Base-by-base conservation (phyloP, 2,329 filamentous ascomycete species). In the Coniochaeta sp. region DNA sequence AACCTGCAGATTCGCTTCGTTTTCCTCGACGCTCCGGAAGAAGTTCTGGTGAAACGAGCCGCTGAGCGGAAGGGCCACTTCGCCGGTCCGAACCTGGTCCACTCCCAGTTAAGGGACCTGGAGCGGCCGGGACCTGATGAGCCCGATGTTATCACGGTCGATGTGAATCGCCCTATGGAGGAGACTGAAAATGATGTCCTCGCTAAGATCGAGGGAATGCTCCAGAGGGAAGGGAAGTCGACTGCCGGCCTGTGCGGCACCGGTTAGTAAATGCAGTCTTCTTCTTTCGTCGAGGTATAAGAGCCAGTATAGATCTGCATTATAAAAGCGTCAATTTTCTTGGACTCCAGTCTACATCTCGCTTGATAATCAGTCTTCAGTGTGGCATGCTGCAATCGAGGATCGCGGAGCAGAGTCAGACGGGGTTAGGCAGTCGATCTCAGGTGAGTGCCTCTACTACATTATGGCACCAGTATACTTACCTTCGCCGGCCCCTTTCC, bases 11-110 rank as follows among this genome's bases (percentile, higher is more conserved):
- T 92, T 34, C 86, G 91, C 68, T 92, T 92, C 64, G 79, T 92
- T 56, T 91, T 89, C 70, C 81, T 93, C 24, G 80, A 82, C 61
- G 87, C 88, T 1, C 77, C 79, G 38, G 86, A 90, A 70, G 78
- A 82, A 34, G 78, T 83, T 4, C 77, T 92, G 19, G 74, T 88
- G 62, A 74, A 82, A 61, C 79, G 89, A 2, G 87, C 91, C 7
- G 77, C 75, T 56, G 79, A 78, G 32, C 78, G 89, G 56, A 74
- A 88, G 69, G 83, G 83, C 4, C 89, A 93, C 67, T 93, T 89
- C 70, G 91, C 91, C 82, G 89, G 89, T 71, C 83, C 85, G 55
- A 79, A 80, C 54, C 89, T 92, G 85, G 88, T 93, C 12, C 80
- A 83, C 62, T 89, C 86, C 65, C 89, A 92, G 72, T 82, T 91